phyloP scores from a whole-genome alignment of 2,329 filamentous ascomycete genomes.

The Metarhizium anisopliae region DNA sequence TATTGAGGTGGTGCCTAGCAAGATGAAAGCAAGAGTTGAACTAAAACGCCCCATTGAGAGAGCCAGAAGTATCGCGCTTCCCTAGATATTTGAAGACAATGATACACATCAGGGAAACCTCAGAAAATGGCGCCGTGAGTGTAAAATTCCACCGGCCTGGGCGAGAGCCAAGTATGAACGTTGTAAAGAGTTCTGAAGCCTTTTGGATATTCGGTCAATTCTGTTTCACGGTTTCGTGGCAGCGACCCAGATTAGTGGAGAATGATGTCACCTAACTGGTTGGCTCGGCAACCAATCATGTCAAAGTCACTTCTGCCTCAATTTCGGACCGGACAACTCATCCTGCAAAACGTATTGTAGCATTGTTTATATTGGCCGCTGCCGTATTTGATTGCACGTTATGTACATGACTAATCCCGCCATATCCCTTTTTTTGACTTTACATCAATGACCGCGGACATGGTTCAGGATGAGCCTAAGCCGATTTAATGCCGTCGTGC shows the following conservation, averaged over 20 bases:
- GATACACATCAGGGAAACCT: background rate
- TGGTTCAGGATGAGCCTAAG: slow-evolving; percentile 29
- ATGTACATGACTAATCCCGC: background rate
- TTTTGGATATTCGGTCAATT: background rate
- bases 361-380: no score
- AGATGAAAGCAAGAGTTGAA: background rate
- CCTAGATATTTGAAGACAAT: background rate
- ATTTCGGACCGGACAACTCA: no score
- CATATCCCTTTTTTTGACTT: background rate
- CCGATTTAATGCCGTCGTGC: slow-evolving; percentile 23
- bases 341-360: background rate
- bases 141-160: background rate
- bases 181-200: background rate
- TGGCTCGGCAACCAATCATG: slow-evolving; percentile 17
- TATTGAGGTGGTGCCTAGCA: background rate
- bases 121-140: background rate
- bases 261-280: background rate
- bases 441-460: slow-evolving; percentile 19
- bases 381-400: background rate
- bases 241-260: background rate
- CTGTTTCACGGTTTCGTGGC: background rate
- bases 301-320: background rate
- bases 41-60: background rate
- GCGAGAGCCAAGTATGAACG: background rate
- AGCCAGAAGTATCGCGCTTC: background rate